Conservation (phyloP, 768 basidiomycete species). For the Amanita muscaria region DNA sequence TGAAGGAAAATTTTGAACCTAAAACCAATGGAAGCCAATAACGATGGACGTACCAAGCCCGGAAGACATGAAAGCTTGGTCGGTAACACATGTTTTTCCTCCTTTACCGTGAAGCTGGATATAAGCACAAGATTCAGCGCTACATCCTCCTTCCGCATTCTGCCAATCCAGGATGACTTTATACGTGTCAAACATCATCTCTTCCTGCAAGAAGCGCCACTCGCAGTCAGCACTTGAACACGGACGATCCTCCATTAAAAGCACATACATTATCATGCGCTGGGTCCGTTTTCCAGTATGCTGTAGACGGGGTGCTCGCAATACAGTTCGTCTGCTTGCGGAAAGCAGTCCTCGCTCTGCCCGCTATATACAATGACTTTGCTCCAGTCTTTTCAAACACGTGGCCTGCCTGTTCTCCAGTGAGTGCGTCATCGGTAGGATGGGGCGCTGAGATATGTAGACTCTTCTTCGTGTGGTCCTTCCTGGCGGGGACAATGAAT, state of each 20-base stretch:
- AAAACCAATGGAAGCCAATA: not conserved
- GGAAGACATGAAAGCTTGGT: constrained; percentile 36
- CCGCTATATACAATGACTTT: constrained; percentile 34
- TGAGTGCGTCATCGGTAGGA: constrained; percentile 30
- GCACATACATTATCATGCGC: constrained; percentile 33
- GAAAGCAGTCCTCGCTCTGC: constrained; percentile 29
- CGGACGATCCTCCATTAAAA: not conserved
- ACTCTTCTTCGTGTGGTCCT: not conserved
- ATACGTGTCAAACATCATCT: constrained; percentile 37
- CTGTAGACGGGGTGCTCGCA: constrained; percentile 12
- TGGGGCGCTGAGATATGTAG: constrained; percentile 38
- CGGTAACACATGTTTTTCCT: constrained; percentile 25
- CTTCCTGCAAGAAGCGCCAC: constrained; percentile 19
- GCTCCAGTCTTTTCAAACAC: constrained; percentile 31
- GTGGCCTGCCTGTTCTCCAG: constrained; percentile 31
- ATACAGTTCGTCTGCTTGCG: constrained; percentile 25
- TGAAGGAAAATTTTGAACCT: too few species aligned
- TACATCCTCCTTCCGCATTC: constrained; percentile 7
- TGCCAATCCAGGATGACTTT: constrained; percentile 33
- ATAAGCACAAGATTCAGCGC: constrained; percentile 36
- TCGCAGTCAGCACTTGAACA: not conserved
- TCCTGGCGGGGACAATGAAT: not conserved
- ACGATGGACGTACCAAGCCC: constrained; percentile 31
- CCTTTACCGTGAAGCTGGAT: constrained; percentile 43
- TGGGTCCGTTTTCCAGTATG: constrained; percentile 38